phyloP scores from a whole-genome alignment of 768 basidiomycete genomes.

The Podaxis sp. region DNA sequence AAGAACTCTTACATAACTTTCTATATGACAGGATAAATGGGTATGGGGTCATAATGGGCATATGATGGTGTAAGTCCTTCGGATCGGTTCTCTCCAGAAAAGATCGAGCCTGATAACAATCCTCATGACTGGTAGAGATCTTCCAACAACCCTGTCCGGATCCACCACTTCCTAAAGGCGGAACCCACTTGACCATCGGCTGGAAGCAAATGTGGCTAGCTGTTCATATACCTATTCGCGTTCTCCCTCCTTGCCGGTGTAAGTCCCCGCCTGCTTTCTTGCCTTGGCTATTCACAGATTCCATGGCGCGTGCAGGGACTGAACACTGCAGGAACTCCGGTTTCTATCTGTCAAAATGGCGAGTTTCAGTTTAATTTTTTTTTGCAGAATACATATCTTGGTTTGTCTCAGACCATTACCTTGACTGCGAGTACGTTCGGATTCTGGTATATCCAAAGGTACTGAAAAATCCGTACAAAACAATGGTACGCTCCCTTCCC shows the following conservation, averaged over 20 bases:
- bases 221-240: conserved; percentile 75
- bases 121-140: conserved; percentile 49
- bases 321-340: too few species aligned
- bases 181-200: conserved; percentile 77
- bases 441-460: too few species aligned
- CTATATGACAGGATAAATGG: conserved; percentile 51
- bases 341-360: too few species aligned
- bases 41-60: conserved; percentile 77
- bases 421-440: too few species aligned
- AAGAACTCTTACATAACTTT: not conserved
- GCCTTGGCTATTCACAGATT: too few species aligned
- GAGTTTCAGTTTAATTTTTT: too few species aligned
- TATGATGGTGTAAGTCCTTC: conserved; percentile 79
- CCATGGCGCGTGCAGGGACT: too few species aligned
- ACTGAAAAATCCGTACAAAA: too few species aligned
- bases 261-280: conserved; percentile 25
- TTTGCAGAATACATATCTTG: too few species aligned
- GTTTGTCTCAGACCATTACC: too few species aligned
- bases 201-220: conserved; percentile 91
- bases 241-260: conserved; percentile 83
- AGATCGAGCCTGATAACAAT: not conserved
- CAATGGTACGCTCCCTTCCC: too few species aligned
- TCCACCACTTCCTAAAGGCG: conserved; percentile 73
- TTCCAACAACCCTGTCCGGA: conserved; percentile 86
- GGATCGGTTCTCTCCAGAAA: not conserved